Evolutionary conservation across 495 filamentous ascomycete genomes (phyloP).

Genomic region (Aspergillus incahuasiensis): DNA sequence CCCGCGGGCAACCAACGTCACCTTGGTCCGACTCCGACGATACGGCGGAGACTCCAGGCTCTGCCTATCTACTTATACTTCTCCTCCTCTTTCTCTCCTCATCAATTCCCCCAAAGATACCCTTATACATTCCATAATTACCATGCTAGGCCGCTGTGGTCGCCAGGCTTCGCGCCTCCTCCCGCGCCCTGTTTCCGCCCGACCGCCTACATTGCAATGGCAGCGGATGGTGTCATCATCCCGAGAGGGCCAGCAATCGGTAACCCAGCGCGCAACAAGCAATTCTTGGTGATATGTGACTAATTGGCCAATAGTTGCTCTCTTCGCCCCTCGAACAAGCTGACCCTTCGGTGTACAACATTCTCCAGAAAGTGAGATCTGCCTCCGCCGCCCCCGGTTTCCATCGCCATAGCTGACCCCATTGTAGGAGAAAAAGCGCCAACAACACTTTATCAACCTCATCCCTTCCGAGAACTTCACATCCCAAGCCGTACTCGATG

Average conservation of each 20-base stretch:
- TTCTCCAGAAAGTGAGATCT: conserved; percentile 75
- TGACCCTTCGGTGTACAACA: conserved; percentile 79
- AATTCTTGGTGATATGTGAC: not conserved
- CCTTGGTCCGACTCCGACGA: conserved; percentile 26
- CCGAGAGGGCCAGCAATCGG: conserved; percentile 43
- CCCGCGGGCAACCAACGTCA: conserved; percentile 39
- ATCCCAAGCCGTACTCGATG: conserved; percentile 93
- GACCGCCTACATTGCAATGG: conserved; percentile 25
- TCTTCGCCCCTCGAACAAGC: conserved; percentile 72
- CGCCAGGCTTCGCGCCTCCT: conserved; percentile 38
- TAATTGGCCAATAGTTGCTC: conserved; percentile 57
- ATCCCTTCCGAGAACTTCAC: conserved; percentile 99
- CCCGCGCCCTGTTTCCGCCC: conserved; percentile 27
- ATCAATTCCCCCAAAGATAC: not conserved
- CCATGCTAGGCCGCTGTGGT: conserved; percentile 42
- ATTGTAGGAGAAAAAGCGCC: conserved; percentile 81
- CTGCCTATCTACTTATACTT: conserved; percentile 22
- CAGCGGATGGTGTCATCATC: conserved; percentile 36
- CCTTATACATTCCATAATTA: conserved; percentile 16
- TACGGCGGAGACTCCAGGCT: conserved; percentile 7
- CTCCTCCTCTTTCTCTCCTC: conserved; percentile 2
- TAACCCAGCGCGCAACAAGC: conserved; percentile 7
- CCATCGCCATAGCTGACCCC: not conserved
- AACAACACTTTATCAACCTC: conserved; percentile 97
- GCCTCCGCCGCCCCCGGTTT: not conserved